Percentiles rank a stretch among this genome's conserved stretches.
Conservation (phyloP, 2,329 filamentous ascomycete genomes). For the Parafenestella ontariensis region DNA sequence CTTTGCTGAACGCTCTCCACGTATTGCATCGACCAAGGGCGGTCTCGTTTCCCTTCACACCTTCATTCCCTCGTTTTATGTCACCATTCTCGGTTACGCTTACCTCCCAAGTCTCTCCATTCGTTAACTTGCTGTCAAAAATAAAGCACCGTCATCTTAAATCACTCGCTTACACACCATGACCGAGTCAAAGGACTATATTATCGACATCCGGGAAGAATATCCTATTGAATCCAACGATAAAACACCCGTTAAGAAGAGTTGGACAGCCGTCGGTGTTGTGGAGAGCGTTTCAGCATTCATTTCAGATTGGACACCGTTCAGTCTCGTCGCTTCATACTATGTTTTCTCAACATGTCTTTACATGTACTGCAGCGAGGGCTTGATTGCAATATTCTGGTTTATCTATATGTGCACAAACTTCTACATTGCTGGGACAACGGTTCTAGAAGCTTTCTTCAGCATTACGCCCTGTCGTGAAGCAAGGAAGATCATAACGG, state of each 20-base stretch:
- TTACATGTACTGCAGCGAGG: conserved; percentile 50
- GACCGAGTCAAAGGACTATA: conserved; percentile 25
- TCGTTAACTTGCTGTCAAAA: not conserved
- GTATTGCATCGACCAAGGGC: not conserved
- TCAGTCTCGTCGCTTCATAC: conserved; percentile 51
- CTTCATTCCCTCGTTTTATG: conserved; percentile 21
- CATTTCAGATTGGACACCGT: conserved; percentile 53
- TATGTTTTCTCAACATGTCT: conserved; percentile 52
- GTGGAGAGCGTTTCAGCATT: conserved; percentile 31
- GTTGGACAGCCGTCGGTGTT: conserved; percentile 4
- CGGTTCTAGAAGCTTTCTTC: conserved; percentile 53
- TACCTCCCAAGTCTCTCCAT: conserved; percentile 13
- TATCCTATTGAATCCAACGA: conserved; percentile 10
- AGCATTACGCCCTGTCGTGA: conserved; percentile 48
- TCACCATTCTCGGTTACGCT: not conserved
- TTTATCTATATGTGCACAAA: conserved; percentile 55
- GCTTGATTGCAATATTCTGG: conserved; percentile 52
- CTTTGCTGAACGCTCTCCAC: not conserved
- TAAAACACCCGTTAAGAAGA: conserved; percentile 9
- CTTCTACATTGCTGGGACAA: conserved; percentile 53
- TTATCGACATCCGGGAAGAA: conserved; percentile 35
- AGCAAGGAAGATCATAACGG: conserved; percentile 45
- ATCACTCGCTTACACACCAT: conserved; percentile 27
- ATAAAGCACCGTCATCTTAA: not conserved
- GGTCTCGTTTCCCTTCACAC: not conserved